phyloP scores from a whole-genome alignment of 352 stramenopile genomes.

The Pythium sp. region DNA sequence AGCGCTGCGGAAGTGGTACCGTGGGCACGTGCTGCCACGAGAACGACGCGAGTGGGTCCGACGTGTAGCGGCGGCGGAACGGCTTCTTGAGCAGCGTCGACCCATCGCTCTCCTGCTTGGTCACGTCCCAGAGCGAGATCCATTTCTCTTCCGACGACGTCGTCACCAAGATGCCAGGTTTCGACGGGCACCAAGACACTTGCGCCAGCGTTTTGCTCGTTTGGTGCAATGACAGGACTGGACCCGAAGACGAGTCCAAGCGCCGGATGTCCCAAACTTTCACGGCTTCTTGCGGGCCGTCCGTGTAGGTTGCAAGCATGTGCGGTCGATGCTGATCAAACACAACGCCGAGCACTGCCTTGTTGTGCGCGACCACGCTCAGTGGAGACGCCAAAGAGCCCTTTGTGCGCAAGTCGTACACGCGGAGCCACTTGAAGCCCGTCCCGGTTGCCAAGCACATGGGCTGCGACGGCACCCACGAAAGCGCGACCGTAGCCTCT shows the following conservation, averaged over 20 bases:
- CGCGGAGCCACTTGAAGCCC: conserved; percentile 86
- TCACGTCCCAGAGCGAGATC: conserved; percentile 84
- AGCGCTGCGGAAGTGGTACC: conserved; percentile 3
- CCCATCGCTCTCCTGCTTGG: conserved; percentile 44
- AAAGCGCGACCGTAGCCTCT: conserved; percentile 75
- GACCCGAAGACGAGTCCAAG: conserved; percentile 58
- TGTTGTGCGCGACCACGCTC: conserved; percentile 83
- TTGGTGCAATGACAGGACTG: conserved; percentile 70
- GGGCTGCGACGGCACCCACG: conserved; percentile 80
- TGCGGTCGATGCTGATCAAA: conserved; percentile 82
- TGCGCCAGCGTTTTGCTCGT: conserved; percentile 72
- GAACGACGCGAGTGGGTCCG: conserved; percentile 70
- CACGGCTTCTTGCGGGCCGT: conserved; percentile 74
- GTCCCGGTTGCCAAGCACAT: conserved; percentile 79
- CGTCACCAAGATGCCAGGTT: conserved; percentile 76
- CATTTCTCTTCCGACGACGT: conserved; percentile 76
- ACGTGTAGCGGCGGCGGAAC: conserved; percentile 75
- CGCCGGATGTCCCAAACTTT: conserved; percentile 88
- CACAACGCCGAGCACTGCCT: conserved; percentile 75
- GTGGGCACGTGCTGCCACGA: conserved; percentile 69
- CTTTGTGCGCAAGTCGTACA: conserved; percentile 76
- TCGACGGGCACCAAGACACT: conserved; percentile 82
- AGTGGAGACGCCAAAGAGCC: conserved; percentile 42
- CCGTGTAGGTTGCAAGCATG: conserved; percentile 81
- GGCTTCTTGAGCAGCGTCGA: conserved; percentile 61